Evolutionary conservation across 345 rosid species (phyloP), one percentile per base, ranked within the genome.

Genomic region (Populus euphratica): DNA sequence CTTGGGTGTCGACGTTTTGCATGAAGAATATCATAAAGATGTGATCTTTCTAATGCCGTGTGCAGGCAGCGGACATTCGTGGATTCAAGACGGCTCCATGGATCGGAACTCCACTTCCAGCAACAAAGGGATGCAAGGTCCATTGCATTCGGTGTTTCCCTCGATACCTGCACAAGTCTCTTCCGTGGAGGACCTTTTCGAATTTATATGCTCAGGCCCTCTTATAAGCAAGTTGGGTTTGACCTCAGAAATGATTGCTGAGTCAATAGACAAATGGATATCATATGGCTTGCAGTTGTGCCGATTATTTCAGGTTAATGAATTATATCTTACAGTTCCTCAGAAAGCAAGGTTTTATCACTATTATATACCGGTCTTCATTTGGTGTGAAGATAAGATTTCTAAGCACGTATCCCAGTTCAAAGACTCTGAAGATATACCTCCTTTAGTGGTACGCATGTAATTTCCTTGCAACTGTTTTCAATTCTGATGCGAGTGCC

Each of bases 341-440:
- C 87, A 92, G 84, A 93, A 91, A 80, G 92, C 90, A 9, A 88
- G 98, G 87, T 73, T 96, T 10, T 96, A 86, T 81, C 99, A 94
- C 79, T 96, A 93, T 83, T 96, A 96, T 78, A 83, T 94, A 50
- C 99, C 99, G 8, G 97, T 96, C 64, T 96, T 92, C 85, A 3
- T 96, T 2, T 96, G 99, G 98, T 93, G 97, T 66, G 92, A 96
- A 87, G 89, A 91, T 70, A 89, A 91, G 90, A 92, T 96, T 83
- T 80, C 93, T 72, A 82, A 88, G 70, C 93, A 93, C 79, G 41
- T 8, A 27, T 88, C 97, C 69, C 84, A 81, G 86, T 96, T 90
- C 72, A 76, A 90, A 73, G 91, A 88, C 70, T 88, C 86, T 62
- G 97, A 86, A 79, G 97, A 92, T 73, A 80, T 88, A 25, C 90